Conservation (phyloP, 306 rosid genomes). For the Vicia villosa region DNA sequence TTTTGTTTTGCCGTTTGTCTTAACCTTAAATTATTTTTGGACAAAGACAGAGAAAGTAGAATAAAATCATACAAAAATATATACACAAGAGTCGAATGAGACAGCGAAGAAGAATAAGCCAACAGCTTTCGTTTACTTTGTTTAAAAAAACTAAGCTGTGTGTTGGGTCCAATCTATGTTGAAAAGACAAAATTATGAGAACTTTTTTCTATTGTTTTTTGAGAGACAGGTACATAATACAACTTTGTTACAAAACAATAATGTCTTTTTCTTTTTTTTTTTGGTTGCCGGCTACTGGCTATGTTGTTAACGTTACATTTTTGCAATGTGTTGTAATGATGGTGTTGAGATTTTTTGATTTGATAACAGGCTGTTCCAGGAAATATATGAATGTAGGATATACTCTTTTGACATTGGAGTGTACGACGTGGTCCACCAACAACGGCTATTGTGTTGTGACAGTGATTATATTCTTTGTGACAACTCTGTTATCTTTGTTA, state of each 20-base stretch:
- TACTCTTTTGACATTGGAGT: neutral
- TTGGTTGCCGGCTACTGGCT: slow-evolving; percentile 27
- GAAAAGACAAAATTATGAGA: slow-evolving; percentile 26
- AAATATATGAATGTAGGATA: neutral
- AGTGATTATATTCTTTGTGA: slow-evolving; percentile 31
- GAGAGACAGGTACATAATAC: slow-evolving; percentile 1
- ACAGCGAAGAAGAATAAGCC: slow-evolving; percentile 37
- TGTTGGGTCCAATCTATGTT: slow-evolving; percentile 18
- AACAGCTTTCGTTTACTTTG: slow-evolving; percentile 37
- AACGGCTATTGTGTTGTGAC: slow-evolving; percentile 30
- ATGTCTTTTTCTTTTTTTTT: neutral
- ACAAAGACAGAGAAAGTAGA: neutral
- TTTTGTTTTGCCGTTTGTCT: neutral
- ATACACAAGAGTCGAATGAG: slow-evolving; percentile 2
- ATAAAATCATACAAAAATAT: neutral
- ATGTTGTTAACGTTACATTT: slow-evolving; percentile 3
- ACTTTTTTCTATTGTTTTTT: neutral
- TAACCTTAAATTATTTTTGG: neutral
- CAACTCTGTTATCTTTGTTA: slow-evolving; percentile 30
- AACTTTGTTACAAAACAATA: slow-evolving; percentile 7
- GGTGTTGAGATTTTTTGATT: slow-evolving; percentile 15
- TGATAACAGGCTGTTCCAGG: slow-evolving; percentile 37
- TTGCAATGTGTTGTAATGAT: neutral
- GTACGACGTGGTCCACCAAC: slow-evolving; percentile 37
- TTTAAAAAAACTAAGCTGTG: slow-evolving; percentile 15